These are phyloP conservation scores for Leccinum laetum DNA, from an alignment of 1,284 basidiomycete species.

Conservation along the genomic window DNA sequence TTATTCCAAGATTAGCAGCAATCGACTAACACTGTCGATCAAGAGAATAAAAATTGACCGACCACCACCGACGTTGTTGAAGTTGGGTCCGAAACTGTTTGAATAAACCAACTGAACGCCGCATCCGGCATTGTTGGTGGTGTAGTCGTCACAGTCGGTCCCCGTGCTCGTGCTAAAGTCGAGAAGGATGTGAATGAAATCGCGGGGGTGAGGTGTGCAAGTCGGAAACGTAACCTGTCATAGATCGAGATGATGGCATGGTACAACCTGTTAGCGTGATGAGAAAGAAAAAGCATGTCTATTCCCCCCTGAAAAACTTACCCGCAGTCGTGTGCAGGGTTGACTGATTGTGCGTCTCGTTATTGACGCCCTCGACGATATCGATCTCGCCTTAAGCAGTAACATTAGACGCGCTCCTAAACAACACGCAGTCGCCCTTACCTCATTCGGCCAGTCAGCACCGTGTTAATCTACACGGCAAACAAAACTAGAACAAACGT, in stretches of 20 bases:
- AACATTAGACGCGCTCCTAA: neutral
- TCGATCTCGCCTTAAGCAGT: conserved; percentile 53
- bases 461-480: conserved; percentile 8
- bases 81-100: conserved; percentile 57
- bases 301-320: conserved; percentile 8
- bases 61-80: conserved; percentile 65
- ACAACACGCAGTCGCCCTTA: neutral
- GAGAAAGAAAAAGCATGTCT: neutral
- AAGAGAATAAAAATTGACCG: conserved; percentile 34
- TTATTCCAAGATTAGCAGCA: conserved; percentile 11
- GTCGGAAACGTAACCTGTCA: conserved; percentile 46
- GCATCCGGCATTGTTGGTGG: conserved; percentile 62
- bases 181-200: neutral
- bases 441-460: conserved; percentile 17
- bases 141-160: conserved; percentile 57
- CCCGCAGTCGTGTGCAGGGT: conserved; percentile 60
- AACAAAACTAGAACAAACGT: neutral
- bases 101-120: conserved; percentile 47
- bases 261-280: conserved; percentile 46
- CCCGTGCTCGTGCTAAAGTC: conserved; percentile 33
- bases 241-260: conserved; percentile 49
- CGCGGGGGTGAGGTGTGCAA: neutral
- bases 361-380: conserved; percentile 70
- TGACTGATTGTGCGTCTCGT: conserved; percentile 50
- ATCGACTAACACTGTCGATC: neutral